These are phyloP conservation scores for Cercospora beticola DNA, from an alignment of 2,329 filamentous ascomycete genomes.

Conservation along the genomic window DNA sequence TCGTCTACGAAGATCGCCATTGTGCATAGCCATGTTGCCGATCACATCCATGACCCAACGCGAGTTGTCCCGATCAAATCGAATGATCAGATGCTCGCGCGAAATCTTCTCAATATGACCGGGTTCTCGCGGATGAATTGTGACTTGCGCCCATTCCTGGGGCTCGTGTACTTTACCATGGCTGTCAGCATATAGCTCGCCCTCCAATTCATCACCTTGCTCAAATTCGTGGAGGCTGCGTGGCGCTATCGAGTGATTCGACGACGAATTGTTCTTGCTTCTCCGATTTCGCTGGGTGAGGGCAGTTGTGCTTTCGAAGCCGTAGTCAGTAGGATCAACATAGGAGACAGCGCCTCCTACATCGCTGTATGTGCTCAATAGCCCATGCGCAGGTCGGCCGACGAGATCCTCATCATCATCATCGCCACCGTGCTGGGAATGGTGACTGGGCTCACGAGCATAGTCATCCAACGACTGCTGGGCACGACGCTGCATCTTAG, in stretches of 20 bases:
- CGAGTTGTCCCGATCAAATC: slow-evolving; percentile 63
- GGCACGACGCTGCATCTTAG: slow-evolving; percentile 7
- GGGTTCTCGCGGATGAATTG: slow-evolving; percentile 43
- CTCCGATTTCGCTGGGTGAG: slow-evolving; percentile 20
- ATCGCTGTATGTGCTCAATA: slow-evolving; percentile 37
- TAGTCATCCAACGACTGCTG: slow-evolving; percentile 29
- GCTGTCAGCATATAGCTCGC: slow-evolving; percentile 36
- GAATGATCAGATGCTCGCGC: slow-evolving; percentile 69
- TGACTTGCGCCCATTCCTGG: slow-evolving; percentile 17
- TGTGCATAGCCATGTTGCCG: slow-evolving; percentile 69
- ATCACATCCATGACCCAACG: slow-evolving; percentile 66
- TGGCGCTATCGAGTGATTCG: slow-evolving; percentile 49
- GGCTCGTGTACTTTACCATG: slow-evolving; percentile 35
- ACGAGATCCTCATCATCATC: slow-evolving; percentile 26
- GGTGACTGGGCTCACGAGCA: slow-evolving; percentile 32
- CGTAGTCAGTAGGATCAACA: slow-evolving; percentile 47
- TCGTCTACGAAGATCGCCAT: slow-evolving; percentile 51
- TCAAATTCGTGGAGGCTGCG: slow-evolving; percentile 23
- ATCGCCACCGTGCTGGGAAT: slow-evolving; percentile 30
- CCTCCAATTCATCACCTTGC: slow-evolving; percentile 20
- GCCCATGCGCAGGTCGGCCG: slow-evolving; percentile 31
- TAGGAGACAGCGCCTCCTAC: slow-evolving; percentile 34
- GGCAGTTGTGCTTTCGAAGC: slow-evolving; percentile 47
- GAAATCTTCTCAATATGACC: slow-evolving; percentile 71
- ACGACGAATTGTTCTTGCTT: slow-evolving; percentile 44